Evolutionary conservation across 2,329 filamentous ascomycete genomes (phyloP).

Genomic region (Aspergillus viridinutans): DNA sequence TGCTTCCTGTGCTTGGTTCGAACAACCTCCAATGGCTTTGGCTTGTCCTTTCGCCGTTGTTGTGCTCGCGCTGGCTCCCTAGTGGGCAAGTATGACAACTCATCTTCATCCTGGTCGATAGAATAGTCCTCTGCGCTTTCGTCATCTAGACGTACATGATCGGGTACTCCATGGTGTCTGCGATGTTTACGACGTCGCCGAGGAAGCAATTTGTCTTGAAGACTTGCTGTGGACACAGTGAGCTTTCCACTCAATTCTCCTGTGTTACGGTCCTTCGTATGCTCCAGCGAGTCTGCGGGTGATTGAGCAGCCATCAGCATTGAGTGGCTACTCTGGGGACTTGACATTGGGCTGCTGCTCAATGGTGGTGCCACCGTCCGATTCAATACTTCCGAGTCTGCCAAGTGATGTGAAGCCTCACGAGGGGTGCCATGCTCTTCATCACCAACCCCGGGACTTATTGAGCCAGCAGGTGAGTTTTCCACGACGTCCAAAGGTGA

Average conservation of each 20-base stretch:
- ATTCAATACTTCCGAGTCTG: constrained; percentile 24
- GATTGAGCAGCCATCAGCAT: constrained; percentile 1
- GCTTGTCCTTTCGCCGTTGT: constrained; percentile 16
- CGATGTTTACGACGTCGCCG: constrained; percentile 26
- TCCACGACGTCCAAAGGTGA: constrained; percentile 18
- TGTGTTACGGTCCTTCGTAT: not conserved
- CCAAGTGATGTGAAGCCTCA: constrained; percentile 7
- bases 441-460: constrained; percentile 1
- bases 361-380: constrained; percentile 37
- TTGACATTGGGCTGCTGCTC: constrained; percentile 30
- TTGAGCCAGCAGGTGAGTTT: constrained; percentile 17
- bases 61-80: constrained; percentile 14
- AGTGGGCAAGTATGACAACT: constrained; percentile 28
- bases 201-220: constrained; percentile 35
- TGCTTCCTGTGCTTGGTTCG: constrained; percentile 8
- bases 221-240: constrained; percentile 30
- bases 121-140: constrained; percentile 23
- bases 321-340: constrained; percentile 15
- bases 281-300: not conserved
- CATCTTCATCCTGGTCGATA: constrained; percentile 32
- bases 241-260: constrained; percentile 9
- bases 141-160: constrained; percentile 22
- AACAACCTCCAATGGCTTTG: constrained; percentile 17
- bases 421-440: constrained; percentile 3
- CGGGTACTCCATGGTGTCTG: constrained; percentile 12